Percentiles rank a stretch among this genome's conserved stretches.
These are phyloP conservation scores for Kodamaea alishanica DNA, from an alignment of 1,139 yeast genomes.

Conservation along the genomic window DNA sequence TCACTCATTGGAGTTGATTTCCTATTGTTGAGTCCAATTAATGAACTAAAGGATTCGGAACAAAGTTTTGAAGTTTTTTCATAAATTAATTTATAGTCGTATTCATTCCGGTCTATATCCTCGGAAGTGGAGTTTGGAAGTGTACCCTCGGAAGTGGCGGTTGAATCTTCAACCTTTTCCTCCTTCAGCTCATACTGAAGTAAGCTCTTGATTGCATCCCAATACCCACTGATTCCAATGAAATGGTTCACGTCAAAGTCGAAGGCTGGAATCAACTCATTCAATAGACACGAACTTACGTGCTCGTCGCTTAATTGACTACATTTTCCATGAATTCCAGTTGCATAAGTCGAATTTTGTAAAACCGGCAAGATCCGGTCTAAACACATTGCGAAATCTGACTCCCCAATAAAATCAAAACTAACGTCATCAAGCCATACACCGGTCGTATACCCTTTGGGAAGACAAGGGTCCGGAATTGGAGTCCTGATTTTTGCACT, in stretches of 20 bases:
- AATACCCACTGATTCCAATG: constrained; percentile 78
- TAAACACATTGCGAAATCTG: constrained; percentile 56
- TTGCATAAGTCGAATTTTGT: constrained; percentile 27
- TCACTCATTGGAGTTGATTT: constrained; percentile 29
- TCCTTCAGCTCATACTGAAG: constrained; percentile 23
- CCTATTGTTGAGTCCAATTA: constrained; percentile 37
- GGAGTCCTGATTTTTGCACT: constrained; percentile 22
- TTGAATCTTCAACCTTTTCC: background rate
- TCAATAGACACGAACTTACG: constrained; percentile 48
- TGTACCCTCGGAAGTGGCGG: too few relatives aligned
- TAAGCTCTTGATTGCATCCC: constrained; percentile 63
- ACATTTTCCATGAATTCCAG: constrained; percentile 21
- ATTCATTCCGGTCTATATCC: constrained; percentile 12
- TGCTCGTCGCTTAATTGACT: constrained; percentile 28
- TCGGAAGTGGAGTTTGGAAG: too few relatives aligned
- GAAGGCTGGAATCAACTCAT: constrained; percentile 59
- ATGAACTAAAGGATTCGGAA: constrained; percentile 33
- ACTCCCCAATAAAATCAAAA: constrained; percentile 52
- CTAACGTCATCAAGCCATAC: constrained; percentile 22
- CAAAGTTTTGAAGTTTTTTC: constrained; percentile 47
- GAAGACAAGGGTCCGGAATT: constrained; percentile 60
- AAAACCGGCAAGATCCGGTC: constrained; percentile 53
- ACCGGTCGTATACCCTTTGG: constrained; percentile 38
- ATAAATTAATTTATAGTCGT: constrained; percentile 40
- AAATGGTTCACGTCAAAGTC: constrained; percentile 67